Conservation (phyloP, 805 yeast genomes). For the Jamesozyma piceae region DNA sequence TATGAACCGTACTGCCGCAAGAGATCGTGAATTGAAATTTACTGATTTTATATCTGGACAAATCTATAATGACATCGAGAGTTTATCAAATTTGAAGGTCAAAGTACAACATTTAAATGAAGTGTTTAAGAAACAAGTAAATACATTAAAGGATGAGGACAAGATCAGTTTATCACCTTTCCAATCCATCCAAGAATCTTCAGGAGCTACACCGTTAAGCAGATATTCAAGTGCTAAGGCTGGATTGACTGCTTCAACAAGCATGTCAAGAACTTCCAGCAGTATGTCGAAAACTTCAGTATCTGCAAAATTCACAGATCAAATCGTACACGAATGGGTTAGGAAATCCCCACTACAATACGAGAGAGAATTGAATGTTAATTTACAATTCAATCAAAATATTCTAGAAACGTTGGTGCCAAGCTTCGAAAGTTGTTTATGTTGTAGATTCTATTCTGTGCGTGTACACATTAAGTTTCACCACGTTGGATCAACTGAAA, state of each 20-base stretch:
- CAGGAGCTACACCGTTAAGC: not conserved
- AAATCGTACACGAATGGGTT: constrained; percentile 23
- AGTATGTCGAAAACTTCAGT: constrained; percentile 8
- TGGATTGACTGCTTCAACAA: constrained; percentile 2
- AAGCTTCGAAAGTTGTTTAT: constrained; percentile 38
- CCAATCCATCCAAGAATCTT: not conserved
- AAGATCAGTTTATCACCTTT: not conserved
- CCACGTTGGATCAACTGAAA: constrained; percentile 7
- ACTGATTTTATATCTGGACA: constrained; percentile 21
- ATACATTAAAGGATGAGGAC: constrained; percentile 15
- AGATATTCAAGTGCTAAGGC: constrained; percentile 3
- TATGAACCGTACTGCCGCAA: constrained; percentile 8
- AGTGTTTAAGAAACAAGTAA: constrained; percentile 24
- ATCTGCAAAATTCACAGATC: constrained; percentile 16
- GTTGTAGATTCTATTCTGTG: constrained; percentile 38
- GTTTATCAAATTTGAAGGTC: constrained; percentile 21
- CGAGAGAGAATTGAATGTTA: constrained; percentile 23
- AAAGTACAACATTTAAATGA: constrained; percentile 12
- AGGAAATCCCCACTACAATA: constrained; percentile 26
- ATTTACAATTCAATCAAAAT: constrained; percentile 22
- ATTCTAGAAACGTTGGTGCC: constrained; percentile 37
- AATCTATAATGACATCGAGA: constrained; percentile 24
- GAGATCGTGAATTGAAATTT: constrained; percentile 19
- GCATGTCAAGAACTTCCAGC: constrained; percentile 5
- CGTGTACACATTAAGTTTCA: constrained; percentile 33